These are phyloP conservation scores for Cardamine resedifolia DNA, from an alignment of 345 rosid species.

Conservation along the genomic window DNA sequence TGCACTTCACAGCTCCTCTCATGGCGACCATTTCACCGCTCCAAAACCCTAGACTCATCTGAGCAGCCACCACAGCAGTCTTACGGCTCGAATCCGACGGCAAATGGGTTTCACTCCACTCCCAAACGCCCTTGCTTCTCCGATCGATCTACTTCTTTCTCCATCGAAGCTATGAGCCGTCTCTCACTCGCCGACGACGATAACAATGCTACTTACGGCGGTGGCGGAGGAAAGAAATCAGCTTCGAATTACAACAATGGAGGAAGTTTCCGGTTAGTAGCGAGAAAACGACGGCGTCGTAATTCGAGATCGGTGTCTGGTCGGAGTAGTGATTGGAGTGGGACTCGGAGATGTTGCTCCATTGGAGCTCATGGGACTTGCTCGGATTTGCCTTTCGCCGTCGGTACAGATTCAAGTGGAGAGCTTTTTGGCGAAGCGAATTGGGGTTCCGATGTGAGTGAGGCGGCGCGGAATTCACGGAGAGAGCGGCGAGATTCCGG, in stretches of 20 bases:
- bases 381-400: slow-evolving; percentile 84
- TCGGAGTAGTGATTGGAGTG: slow-evolving; percentile 90
- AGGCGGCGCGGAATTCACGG: slow-evolving; percentile 69
- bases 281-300: slow-evolving; percentile 71
- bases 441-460: slow-evolving; percentile 93
- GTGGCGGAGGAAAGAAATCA: slow-evolving; percentile 13
- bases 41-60: slow-evolving; percentile 47
- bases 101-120: slow-evolving; percentile 36
- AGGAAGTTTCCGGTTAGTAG: slow-evolving; percentile 49
- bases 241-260: slow-evolving; percentile 37
- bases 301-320: slow-evolving; percentile 93
- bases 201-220: slow-evolving; percentile 13
- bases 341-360: slow-evolving; percentile 84
- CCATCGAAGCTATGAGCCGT: slow-evolving; percentile 63
- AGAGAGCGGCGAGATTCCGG: slow-evolving; percentile 60
- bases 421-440: slow-evolving; percentile 78
- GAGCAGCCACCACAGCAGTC: slow-evolving; percentile 43
- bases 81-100: slow-evolving; percentile 31
- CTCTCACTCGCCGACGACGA: slow-evolving; percentile 80
- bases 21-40: slow-evolving; percentile 77
- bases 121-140: slow-evolving; percentile 94
- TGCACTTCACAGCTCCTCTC: slow-evolving; percentile 82
- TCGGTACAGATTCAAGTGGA: slow-evolving; percentile 95
- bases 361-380: slow-evolving; percentile 85
- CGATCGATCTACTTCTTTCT: slow-evolving; percentile 85